Percentiles rank a stretch among this genome's conserved stretches.
Evolutionary conservation across 2,329 filamentous ascomycete species (phyloP).

Genomic region (Zasmidium cellare): DNA sequence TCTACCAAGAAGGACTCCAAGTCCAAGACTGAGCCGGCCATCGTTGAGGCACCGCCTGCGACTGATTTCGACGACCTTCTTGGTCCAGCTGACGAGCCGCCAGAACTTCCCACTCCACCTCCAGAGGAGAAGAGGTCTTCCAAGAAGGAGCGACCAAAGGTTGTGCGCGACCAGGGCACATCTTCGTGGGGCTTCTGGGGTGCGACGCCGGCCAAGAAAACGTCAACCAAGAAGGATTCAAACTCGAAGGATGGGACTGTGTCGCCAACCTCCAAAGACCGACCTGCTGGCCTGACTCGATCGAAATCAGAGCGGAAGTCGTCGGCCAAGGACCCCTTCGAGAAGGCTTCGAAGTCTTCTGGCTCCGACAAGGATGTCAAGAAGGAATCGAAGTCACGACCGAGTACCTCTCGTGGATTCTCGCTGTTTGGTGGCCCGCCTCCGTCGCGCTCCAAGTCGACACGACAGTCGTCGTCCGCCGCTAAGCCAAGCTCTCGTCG

Average conservation of each 20-base stretch:
- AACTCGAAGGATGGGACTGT: constrained; percentile 39
- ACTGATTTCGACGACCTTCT: constrained; percentile 27
- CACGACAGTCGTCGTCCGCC: constrained; percentile 53
- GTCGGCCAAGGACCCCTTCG: constrained; percentile 53
- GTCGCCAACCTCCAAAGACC: constrained; percentile 41
- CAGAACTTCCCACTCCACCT: constrained; percentile 51
- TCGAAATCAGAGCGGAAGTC: constrained; percentile 59
- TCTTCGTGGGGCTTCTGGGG: constrained; percentile 74
- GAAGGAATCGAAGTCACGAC: constrained; percentile 46
- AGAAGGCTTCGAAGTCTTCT: constrained; percentile 67
- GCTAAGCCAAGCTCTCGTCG: constrained; percentile 53
- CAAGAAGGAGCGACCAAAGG: constrained; percentile 75
- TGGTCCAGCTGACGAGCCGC: constrained; percentile 32
- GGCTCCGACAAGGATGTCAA: constrained; percentile 69
- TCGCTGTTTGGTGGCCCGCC: constrained; percentile 60
- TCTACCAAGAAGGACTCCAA: constrained; percentile 35
- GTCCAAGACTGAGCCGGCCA: constrained; percentile 40
- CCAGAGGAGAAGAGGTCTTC: constrained; percentile 51
- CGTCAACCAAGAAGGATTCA: constrained; percentile 50
- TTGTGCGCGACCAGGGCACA: constrained; percentile 67
- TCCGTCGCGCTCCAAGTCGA: constrained; percentile 62
- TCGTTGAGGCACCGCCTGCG: constrained; percentile 20
- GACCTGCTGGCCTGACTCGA: constrained; percentile 46
- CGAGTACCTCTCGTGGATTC: constrained; percentile 59
- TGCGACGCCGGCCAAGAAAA: constrained; percentile 41